Percentiles rank a stretch among this genome's conserved stretches.
Conservation (phyloP, 345 rosid species). For the Linum trigynum region DNA sequence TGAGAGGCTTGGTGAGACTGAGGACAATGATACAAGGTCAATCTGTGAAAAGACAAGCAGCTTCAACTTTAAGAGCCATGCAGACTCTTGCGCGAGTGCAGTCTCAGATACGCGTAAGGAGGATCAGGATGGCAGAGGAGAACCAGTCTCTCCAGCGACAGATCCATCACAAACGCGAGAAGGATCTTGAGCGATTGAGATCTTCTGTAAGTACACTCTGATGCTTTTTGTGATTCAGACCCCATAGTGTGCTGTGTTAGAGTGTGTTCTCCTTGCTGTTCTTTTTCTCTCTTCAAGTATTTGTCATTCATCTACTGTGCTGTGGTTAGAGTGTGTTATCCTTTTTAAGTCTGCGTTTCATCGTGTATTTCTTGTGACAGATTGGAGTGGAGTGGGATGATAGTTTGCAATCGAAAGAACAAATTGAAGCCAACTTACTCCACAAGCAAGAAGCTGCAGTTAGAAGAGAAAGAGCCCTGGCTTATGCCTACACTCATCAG, state of each 20-base stretch:
- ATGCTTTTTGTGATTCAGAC: too few relatives aligned
- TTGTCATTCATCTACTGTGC: neutral
- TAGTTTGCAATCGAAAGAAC: conserved; percentile 6
- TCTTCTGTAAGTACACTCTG: neutral
- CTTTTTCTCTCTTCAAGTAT: neutral
- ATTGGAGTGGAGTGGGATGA: conserved; percentile 9
- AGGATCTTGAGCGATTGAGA: conserved; percentile 44
- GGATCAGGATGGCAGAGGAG: conserved; percentile 12
- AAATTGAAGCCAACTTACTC: conserved; percentile 3
- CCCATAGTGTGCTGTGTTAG: neutral
- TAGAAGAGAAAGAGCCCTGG: conserved; percentile 10
- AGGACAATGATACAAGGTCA: conserved; percentile 3
- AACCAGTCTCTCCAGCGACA: conserved; percentile 13
- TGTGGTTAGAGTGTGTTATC: too few relatives aligned
- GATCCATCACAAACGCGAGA: conserved; percentile 54
- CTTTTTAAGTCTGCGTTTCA: neutral
- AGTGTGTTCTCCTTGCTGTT: neutral
- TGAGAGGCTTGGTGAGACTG: conserved; percentile 9
- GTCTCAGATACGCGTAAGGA: conserved; percentile 1
- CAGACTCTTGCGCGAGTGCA: conserved; percentile 10
- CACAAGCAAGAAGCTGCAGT: conserved; percentile 8
- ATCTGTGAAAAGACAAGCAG: conserved; percentile 8
- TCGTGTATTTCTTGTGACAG: neutral
- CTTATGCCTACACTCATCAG: conserved; percentile 10
- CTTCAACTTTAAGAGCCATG: neutral